Evolutionary conservation across 805 yeast species (phyloP), one percentile per base, ranked within the genome.

Genomic region (Candida ascalaphidarum): DNA sequence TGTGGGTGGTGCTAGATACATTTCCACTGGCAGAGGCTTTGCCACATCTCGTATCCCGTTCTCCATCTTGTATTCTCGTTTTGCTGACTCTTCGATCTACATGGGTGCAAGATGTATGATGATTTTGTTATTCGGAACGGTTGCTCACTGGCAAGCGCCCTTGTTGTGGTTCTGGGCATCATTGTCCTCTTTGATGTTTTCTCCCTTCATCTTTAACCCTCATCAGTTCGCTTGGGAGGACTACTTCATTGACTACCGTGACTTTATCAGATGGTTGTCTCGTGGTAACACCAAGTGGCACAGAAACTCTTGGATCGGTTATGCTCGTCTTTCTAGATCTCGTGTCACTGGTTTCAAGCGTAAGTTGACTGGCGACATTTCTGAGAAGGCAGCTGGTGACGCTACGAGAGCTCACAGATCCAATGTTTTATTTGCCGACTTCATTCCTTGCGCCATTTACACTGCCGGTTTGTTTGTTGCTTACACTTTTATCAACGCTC

Each of bases 121-220:
- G 51, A 74, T 81, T 68, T 66, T 81, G 39, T 54, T 79, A 36
- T 79, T 79, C 37, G 85, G 82, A 48, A 71, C 86, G 12, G 74
- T 76, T 43, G 69, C 86, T 17, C 77, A 75, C 48, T 81, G 97
- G 97, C 94, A 84, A 61, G 81, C 95, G 14, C 83, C 96, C 23
- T 67, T 92, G 44, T 59, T 89, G 39, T 92, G 96, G 96, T 92
- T 92, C 75, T 92, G 97, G 96, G 80, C 92, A 34, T 81, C 95
- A 12, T 65, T 86, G 44, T 68, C 86, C 26, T 83, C 97, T 3
- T 70, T 92, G 62, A 71, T 85, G 62, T 74, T 85, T 44, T 80
- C 97, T 27, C 98, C 98, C 48, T 86, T 89, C 57, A 51, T 92
- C 36, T 92, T 85, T 75, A 92, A 92, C 63, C 98, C 98, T 26